Percentiles rank a stretch among this genome's conserved stretches.
Conservation (phyloP, 768 basidiomycete genomes). For the Galerina sulciceps region DNA sequence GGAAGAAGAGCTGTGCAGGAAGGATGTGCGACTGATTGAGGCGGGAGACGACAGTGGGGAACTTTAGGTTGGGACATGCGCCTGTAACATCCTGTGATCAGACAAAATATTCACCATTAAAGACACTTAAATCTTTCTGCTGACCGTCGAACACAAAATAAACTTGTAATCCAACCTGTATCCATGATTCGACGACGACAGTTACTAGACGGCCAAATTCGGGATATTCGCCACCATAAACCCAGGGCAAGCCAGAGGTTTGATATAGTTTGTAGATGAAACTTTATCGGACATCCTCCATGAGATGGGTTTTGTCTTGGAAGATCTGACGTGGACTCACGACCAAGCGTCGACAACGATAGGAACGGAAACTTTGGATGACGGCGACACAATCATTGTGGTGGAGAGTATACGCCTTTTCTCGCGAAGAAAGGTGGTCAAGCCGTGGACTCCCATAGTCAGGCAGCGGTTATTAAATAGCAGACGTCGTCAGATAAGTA, state of each 20-base stretch:
- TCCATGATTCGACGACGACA: conserved; percentile 67
- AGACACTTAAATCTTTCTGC: conserved; percentile 21
- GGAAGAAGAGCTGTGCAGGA: conserved; percentile 75
- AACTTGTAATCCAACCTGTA: conserved; percentile 62
- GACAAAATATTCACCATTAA: conserved; percentile 16
- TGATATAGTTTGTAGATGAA: conserved; percentile 76
- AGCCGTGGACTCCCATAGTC: conserved; percentile 56
- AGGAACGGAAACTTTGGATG: conserved; percentile 35
- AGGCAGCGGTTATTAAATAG: neutral
- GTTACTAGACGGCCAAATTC: conserved; percentile 54
- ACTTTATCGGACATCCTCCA: conserved; percentile 37
- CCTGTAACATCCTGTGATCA: conserved; percentile 49
- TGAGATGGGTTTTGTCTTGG: conserved; percentile 12
- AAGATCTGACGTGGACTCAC: conserved; percentile 52
- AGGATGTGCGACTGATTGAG: conserved; percentile 61
- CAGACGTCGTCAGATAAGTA: neutral
- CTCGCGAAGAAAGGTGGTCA: conserved; percentile 56
- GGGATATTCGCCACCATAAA: conserved; percentile 82
- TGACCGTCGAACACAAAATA: conserved; percentile 86
- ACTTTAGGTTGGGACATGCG: conserved; percentile 72
- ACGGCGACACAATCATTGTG: conserved; percentile 26
- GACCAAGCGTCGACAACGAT: conserved; percentile 88
- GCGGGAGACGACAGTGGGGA: conserved; percentile 66
- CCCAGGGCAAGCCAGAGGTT: conserved; percentile 73
- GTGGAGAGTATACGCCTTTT: conserved; percentile 46